Evolutionary conservation across 192 early-diverging fungal genomes (phyloP).

Genomic region (Backusella tuberculispora): DNA sequence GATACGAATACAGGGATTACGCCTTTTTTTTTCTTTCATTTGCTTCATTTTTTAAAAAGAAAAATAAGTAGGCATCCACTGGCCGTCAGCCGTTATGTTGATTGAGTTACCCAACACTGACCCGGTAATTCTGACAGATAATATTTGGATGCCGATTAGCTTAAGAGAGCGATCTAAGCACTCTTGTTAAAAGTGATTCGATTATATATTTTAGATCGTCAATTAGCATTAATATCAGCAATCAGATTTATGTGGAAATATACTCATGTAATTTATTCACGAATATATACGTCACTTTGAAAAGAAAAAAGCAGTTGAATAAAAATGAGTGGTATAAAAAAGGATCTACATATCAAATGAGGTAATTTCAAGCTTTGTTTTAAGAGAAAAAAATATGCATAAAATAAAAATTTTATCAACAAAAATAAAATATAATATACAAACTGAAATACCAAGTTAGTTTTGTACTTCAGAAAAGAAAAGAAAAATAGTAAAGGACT

Average conservation of each 20-base stretch:
- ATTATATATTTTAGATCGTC: background rate
- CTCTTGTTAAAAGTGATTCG: background rate
- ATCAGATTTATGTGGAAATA: background rate
- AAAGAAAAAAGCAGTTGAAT: background rate
- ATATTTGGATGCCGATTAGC: constrained; percentile 2
- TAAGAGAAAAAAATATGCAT: too few relatives aligned
- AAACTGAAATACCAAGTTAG: too few relatives aligned
- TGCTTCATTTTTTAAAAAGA: background rate
- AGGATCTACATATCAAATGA: too few relatives aligned
- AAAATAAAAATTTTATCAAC: too few relatives aligned
- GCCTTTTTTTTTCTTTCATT: background rate
- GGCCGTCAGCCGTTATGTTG: background rate
- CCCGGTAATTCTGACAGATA: constrained; percentile 9
- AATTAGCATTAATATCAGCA: background rate
- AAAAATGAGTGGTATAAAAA: too few relatives aligned
- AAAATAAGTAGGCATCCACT: background rate
- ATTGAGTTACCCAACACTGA: background rate
- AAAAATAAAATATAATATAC: too few relatives aligned
- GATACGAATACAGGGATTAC: too few relatives aligned
- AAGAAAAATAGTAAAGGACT: too few relatives aligned
- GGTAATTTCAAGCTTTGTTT: too few relatives aligned
- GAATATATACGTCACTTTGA: background rate
- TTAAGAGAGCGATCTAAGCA: background rate
- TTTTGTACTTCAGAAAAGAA: too few relatives aligned
- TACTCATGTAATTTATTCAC: background rate